These are phyloP conservation scores for Nannizziopsis barbatae DNA, from an alignment of 2,329 filamentous ascomycete genomes.

Conservation along the genomic window DNA sequence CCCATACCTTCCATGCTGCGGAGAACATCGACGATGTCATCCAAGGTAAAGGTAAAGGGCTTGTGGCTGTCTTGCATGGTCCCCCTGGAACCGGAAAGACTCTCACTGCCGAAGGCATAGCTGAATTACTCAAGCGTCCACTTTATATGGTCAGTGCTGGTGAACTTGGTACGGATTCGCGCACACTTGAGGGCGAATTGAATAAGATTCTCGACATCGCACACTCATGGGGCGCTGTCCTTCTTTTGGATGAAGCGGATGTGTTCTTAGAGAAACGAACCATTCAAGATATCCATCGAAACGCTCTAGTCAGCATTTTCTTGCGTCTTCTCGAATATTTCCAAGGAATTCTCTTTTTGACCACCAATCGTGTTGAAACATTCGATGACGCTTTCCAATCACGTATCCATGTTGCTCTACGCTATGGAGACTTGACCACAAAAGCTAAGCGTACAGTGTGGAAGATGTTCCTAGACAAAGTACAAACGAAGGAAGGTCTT, in stretches of 20 bases:
- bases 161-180: slow-evolving; percentile 68
- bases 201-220: slow-evolving; percentile 79
- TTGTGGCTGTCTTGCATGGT: slow-evolving; percentile 72
- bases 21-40: slow-evolving; percentile 75
- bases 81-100: slow-evolving; percentile 84
- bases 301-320: slow-evolving; percentile 78
- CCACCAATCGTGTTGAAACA: slow-evolving; percentile 74
- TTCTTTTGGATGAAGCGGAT: slow-evolving; percentile 76
- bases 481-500: slow-evolving; percentile 53
- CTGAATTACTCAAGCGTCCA: slow-evolving; percentile 68
- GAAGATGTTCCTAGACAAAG: slow-evolving; percentile 69
- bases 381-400: slow-evolving; percentile 88
- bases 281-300: slow-evolving; percentile 72
- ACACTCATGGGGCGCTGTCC: slow-evolving; percentile 72
- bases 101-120: slow-evolving; percentile 75
- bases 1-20: slow-evolving; percentile 69
- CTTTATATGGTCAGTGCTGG: slow-evolving; percentile 75
- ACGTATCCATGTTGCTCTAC: slow-evolving; percentile 72
- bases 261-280: slow-evolving; percentile 75
- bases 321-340: slow-evolving; percentile 80
- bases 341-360: slow-evolving; percentile 80
- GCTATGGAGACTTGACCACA: slow-evolving; percentile 62
- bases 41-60: slow-evolving; percentile 73
- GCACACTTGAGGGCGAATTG: slow-evolving; percentile 61
- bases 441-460: slow-evolving; percentile 71